Evolutionary conservation across 208 protist species (phyloP).

Genomic region (Acanthamoeba rhysodes): DNA sequence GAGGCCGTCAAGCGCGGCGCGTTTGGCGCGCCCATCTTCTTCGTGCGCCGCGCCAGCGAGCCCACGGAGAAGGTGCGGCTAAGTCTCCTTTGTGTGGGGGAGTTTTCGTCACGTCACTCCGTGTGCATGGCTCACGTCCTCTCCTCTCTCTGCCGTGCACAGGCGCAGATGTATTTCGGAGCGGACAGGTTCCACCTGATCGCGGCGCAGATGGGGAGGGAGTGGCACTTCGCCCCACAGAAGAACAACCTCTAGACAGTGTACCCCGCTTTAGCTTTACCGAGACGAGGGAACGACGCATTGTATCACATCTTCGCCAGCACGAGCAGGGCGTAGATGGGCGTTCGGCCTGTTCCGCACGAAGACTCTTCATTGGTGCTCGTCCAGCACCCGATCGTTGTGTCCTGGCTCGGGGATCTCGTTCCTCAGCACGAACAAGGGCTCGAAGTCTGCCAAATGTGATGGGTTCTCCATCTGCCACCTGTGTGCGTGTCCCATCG

Average conservation of each 20-base stretch:
- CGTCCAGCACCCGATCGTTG: background rate
- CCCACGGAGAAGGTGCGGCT: background rate
- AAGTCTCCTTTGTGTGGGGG: background rate
- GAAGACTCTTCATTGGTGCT: background rate
- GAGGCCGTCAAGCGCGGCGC: constrained; percentile 26
- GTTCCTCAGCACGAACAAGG: constrained; percentile 39
- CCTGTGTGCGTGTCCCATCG: background rate
- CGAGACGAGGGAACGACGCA: too few species aligned
- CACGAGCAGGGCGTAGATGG: background rate
- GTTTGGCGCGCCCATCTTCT: constrained; percentile 63
- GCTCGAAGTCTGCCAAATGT: background rate
- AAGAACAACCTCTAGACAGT: constrained; percentile 41
- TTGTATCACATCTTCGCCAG: too few species aligned
- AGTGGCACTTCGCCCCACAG: constrained; percentile 9
- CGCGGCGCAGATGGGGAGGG: constrained; percentile 6
- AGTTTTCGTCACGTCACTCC: background rate
- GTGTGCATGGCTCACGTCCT: background rate
- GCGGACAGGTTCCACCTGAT: constrained; percentile 67
- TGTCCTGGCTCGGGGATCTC: constrained; percentile 8
- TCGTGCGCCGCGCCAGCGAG: background rate
- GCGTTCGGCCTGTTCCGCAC: background rate
- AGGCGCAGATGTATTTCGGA: constrained; percentile 64
- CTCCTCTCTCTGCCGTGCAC: too few species aligned
- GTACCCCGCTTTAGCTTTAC: background rate
- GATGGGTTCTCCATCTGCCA: background rate